Percentiles rank a stretch among this genome's conserved stretches.
phyloP scores from a whole-genome alignment of 1,139 yeast genomes.

The Suzukiozyma palmioleophila region DNA sequence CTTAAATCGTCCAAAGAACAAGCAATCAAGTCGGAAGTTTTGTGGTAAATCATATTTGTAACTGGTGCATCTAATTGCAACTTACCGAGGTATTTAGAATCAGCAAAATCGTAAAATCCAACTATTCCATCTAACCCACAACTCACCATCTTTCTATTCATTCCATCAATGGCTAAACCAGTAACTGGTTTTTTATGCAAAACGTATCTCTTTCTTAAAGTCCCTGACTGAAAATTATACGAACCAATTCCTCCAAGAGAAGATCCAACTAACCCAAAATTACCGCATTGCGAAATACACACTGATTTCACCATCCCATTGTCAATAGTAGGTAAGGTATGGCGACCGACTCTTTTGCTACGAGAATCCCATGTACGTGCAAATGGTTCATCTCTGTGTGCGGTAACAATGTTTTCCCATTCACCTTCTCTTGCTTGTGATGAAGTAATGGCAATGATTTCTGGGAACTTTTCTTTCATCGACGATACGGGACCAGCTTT shows the following conservation, averaged over 20 bases:
- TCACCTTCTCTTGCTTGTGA: constrained; percentile 80
- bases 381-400: constrained; percentile 76
- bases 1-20: constrained; percentile 83
- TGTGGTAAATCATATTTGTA: constrained; percentile 71
- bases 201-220: constrained; percentile 58
- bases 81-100: constrained; percentile 65
- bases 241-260: constrained; percentile 83
- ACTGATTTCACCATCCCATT: constrained; percentile 78
- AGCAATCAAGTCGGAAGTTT: constrained; percentile 80
- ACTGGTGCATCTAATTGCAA: constrained; percentile 72
- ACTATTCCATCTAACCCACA: constrained; percentile 86
- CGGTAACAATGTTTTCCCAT: constrained; percentile 94
- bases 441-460: constrained; percentile 67
- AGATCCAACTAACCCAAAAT: constrained; percentile 92
- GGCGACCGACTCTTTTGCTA: constrained; percentile 75
- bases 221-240: constrained; percentile 88
- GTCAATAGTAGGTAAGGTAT: constrained; percentile 68
- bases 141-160: constrained; percentile 84
- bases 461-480: constrained; percentile 67
- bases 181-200: constrained; percentile 80
- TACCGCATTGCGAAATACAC: constrained; percentile 87
- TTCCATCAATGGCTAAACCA: constrained; percentile 84
- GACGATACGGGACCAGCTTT: constrained; percentile 53
- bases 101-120: constrained; percentile 81
- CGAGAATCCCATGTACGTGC: constrained; percentile 94